These are phyloP conservation scores for Erodium moschatum DNA, from an alignment of 441 rosid genomes.

Conservation along the genomic window DNA sequence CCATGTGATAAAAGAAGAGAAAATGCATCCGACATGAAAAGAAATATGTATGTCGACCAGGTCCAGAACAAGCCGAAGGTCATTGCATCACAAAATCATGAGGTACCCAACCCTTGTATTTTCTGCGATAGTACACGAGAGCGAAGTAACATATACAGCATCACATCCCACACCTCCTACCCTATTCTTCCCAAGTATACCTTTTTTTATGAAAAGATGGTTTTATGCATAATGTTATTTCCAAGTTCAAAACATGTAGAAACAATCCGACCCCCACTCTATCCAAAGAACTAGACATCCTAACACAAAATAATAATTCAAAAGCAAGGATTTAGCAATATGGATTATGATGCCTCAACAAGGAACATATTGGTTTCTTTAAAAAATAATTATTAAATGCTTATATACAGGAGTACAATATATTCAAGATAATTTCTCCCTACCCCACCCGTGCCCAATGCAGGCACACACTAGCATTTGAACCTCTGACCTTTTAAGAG, in stretches of 20 bases:
- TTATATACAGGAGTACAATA: too few relatives aligned
- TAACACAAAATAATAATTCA: background rate
- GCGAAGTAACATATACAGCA: background rate
- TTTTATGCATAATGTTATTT: background rate
- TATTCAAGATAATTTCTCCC: too few relatives aligned
- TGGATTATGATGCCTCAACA: background rate
- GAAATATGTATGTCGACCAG: background rate
- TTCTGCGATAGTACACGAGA: background rate
- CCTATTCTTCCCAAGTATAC: background rate
- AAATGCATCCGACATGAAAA: background rate
- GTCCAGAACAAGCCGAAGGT: background rate
- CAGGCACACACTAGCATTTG: too few relatives aligned
- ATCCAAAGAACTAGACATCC: background rate
- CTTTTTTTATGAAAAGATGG: background rate
- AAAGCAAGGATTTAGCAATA: background rate
- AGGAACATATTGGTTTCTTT: too few relatives aligned
- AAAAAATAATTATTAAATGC: too few relatives aligned
- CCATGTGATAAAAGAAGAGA: constrained; percentile 13
- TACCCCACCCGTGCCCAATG: too few relatives aligned
- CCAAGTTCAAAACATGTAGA: background rate
- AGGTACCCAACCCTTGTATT: background rate
- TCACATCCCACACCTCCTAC: background rate
- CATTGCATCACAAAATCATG: constrained; percentile 7
- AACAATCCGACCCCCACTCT: background rate
- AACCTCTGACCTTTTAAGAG: too few relatives aligned